Conservation (phyloP, 2,329 filamentous ascomycete species). For the Cordyceps cicadae region DNA sequence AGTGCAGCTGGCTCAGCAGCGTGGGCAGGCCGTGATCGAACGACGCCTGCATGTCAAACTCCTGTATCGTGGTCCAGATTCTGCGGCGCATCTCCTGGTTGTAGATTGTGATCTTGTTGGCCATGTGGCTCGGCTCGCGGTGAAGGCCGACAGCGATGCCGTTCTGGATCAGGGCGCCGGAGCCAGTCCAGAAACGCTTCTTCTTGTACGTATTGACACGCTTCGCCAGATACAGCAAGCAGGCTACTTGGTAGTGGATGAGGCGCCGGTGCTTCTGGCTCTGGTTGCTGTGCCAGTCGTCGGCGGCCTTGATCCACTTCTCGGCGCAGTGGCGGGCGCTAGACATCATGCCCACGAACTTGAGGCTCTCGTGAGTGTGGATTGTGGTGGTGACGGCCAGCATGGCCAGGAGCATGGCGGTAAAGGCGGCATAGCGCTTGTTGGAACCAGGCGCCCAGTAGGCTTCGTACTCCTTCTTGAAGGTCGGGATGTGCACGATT, state of each 20-base stretch:
- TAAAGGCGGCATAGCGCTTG: slow-evolving; percentile 44
- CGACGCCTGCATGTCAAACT: slow-evolving; percentile 54
- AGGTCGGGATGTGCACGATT: slow-evolving; percentile 52
- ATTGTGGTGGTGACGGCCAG: slow-evolving; percentile 52
- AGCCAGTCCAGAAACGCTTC: slow-evolving; percentile 54
- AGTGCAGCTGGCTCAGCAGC: slow-evolving; percentile 47
- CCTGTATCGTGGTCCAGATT: slow-evolving; percentile 53
- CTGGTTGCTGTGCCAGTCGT: slow-evolving; percentile 45
- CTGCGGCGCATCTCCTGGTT: slow-evolving; percentile 55
- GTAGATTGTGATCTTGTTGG: slow-evolving; percentile 47
- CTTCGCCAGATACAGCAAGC: slow-evolving; percentile 53
- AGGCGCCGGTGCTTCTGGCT: slow-evolving; percentile 54
- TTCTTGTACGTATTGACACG: slow-evolving; percentile 56
- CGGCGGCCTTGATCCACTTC: slow-evolving; percentile 48
- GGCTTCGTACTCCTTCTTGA: slow-evolving; percentile 45
- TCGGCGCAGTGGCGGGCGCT: slow-evolving; percentile 47
- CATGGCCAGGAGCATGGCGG: slow-evolving; percentile 50
- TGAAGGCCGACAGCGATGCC: slow-evolving; percentile 52
- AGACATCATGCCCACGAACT: slow-evolving; percentile 51
- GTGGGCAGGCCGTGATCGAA: slow-evolving; percentile 54
- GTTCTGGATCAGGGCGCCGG: slow-evolving; percentile 48
- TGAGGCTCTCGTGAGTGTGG: slow-evolving; percentile 42
- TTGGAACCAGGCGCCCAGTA: slow-evolving; percentile 43
- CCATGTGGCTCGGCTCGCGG: slow-evolving; percentile 49
- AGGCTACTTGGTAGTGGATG: slow-evolving; percentile 53